These are phyloP conservation scores for Cornus florida DNA, from an alignment of 148 eudicot genomes.

Conservation along the genomic window DNA sequence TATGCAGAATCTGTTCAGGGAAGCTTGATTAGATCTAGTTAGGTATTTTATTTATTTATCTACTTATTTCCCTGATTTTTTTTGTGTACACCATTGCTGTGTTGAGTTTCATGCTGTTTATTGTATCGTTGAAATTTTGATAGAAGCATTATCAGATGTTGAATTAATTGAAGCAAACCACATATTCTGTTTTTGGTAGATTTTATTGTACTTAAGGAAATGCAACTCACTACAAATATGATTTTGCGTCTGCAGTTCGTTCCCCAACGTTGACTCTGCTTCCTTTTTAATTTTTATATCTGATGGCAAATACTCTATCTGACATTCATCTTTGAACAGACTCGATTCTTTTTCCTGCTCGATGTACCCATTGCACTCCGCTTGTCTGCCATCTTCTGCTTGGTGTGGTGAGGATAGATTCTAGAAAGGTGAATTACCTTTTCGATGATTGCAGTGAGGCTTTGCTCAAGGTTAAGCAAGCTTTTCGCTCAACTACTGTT, in stretches of 20 bases:
- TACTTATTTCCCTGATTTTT: no score
- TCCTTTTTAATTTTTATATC: no score
- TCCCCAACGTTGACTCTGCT: no score
- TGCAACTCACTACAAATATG: no score
- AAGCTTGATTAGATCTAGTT: no score
- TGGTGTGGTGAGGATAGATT: slow-evolving; percentile 97
- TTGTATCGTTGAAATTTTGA: neutral
- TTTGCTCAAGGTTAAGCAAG: slow-evolving; percentile 90
- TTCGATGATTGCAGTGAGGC: slow-evolving; percentile 98
- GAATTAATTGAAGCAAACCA: neutral
- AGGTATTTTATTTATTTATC: no score
- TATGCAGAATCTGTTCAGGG: no score
- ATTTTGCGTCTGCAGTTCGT: no score
- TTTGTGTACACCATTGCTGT: no score
- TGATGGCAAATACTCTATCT: no score
- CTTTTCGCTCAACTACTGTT: slow-evolving; percentile 90
- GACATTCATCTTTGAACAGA: slow-evolving; percentile 45
- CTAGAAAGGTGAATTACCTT: slow-evolving; percentile 86
- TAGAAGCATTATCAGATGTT: no score
- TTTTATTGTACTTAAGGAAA: neutral
- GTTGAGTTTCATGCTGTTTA: neutral
- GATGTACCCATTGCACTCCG: slow-evolving; percentile 97
- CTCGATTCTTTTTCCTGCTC: slow-evolving; percentile 82
- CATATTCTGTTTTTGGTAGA: neutral
- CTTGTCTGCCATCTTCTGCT: slow-evolving; percentile 95